These are phyloP conservation scores for Alternaria sp. DNA, from an alignment of 2,329 filamentous ascomycete genomes.

Conservation along the genomic window DNA sequence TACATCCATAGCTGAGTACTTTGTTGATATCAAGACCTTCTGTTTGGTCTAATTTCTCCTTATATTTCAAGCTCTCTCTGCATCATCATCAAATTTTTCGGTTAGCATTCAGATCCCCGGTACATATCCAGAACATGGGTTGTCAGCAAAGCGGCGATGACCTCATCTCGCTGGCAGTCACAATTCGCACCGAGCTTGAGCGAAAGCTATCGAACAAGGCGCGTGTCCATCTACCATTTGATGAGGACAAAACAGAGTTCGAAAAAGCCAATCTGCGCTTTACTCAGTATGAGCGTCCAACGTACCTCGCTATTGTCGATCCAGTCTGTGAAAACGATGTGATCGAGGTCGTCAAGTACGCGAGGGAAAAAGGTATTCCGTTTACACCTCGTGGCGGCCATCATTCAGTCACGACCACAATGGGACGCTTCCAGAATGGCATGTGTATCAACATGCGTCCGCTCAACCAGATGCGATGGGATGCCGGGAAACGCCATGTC, in stretches of 20 bases:
- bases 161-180: background rate
- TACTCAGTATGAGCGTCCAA: slow-evolving; percentile 14
- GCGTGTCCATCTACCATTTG: slow-evolving; percentile 1
- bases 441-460: slow-evolving; percentile 16
- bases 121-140: background rate
- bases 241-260: slow-evolving; percentile 4
- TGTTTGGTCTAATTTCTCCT: background rate
- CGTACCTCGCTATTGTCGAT: slow-evolving; percentile 10
- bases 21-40: background rate
- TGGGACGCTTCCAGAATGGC: slow-evolving; percentile 9
- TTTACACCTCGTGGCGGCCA: slow-evolving; percentile 15
- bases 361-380: slow-evolving; percentile 10
- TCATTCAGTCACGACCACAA: slow-evolving; percentile 12
- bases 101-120: background rate
- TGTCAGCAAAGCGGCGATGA: background rate
- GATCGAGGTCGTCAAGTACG: slow-evolving; percentile 9
- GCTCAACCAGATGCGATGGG: slow-evolving; percentile 14
- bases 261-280: slow-evolving; percentile 12
- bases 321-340: slow-evolving; percentile 3
- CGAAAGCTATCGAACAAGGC: slow-evolving; percentile 6
- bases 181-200: slow-evolving; percentile 14
- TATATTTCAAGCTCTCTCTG: background rate
- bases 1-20: background rate
- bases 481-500: slow-evolving; percentile 1
- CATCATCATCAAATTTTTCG: background rate